phyloP scores from a whole-genome alignment of 805 yeast genomes.

The Tetrapisispora fleetii region DNA sequence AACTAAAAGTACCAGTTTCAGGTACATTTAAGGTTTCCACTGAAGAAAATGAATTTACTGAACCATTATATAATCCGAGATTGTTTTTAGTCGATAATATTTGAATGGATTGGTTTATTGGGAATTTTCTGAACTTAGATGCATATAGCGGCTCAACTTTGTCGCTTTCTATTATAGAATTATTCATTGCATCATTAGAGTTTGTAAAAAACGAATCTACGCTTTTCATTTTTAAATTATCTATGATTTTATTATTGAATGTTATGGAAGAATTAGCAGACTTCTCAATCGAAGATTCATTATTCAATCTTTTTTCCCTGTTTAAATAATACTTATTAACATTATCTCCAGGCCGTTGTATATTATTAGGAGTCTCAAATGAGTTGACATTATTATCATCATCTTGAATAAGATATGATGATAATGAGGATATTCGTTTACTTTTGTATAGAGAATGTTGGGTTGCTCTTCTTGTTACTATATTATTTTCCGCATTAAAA shows the following conservation, averaged over 20 bases:
- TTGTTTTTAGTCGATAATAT: no score
- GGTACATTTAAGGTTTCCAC: not conserved
- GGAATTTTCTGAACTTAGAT: no score
- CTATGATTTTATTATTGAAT: not conserved
- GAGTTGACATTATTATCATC: not conserved
- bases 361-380: not conserved
- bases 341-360: not conserved
- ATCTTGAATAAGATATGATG: conserved; percentile 9
- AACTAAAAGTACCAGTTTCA: not conserved
- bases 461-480: no score
- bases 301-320: no score
- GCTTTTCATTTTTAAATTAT: not conserved
- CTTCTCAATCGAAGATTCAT: no score
- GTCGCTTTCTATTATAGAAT: not conserved
- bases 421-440: conserved; percentile 15
- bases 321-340: not conserved
- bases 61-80: not conserved
- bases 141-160: not conserved
- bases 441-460: conserved; percentile 13
- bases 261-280: not conserved
- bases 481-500: not conserved
- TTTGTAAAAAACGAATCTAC: not conserved
- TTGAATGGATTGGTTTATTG: not conserved
- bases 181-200: no score
- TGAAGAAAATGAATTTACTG: not conserved